Percentiles rank a stretch among this genome's conserved stretches.
Evolutionary conservation across 768 basidiomycete genomes (phyloP).

Genomic region (Baorangia bicolor): DNA sequence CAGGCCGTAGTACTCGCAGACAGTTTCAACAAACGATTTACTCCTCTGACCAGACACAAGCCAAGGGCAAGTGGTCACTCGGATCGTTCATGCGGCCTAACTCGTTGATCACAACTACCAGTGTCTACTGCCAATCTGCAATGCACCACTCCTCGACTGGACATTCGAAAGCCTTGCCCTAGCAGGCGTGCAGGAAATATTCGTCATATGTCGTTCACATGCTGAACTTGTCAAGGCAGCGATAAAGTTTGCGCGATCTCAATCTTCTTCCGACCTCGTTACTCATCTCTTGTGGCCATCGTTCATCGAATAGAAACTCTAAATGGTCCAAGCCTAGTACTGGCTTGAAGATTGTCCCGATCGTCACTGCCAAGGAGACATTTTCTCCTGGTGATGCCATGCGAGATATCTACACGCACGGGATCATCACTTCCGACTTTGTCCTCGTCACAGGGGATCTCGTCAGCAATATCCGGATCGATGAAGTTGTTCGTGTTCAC

Average conservation of each 20-base stretch:
- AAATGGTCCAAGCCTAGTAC: slow-evolving; percentile 82
- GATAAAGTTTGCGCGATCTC: slow-evolving; percentile 60
- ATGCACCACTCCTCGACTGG: slow-evolving; percentile 92
- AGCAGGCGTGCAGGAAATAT: slow-evolving; percentile 95
- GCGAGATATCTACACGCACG: slow-evolving; percentile 91
- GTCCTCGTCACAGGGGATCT: slow-evolving; percentile 90
- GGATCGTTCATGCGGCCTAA: slow-evolving; percentile 13
- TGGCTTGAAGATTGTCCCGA: slow-evolving; percentile 80
- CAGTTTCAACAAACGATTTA: slow-evolving; percentile 92
- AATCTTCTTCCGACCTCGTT: slow-evolving; percentile 8
- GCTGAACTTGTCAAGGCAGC: slow-evolving; percentile 81
- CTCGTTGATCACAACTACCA: slow-evolving; percentile 33
- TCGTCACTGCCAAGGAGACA: slow-evolving; percentile 82
- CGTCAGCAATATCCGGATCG: slow-evolving; percentile 89
- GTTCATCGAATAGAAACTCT: slow-evolving; percentile 53
- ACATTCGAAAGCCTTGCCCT: slow-evolving; percentile 93
- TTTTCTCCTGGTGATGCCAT: slow-evolving; percentile 90
- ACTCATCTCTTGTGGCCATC: slow-evolving; percentile 4
- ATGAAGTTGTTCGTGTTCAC: slow-evolving; percentile 85
- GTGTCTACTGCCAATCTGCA: slow-evolving; percentile 94
- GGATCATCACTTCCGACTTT: slow-evolving; percentile 87
- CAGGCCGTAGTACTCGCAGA: slow-evolving; percentile 97
- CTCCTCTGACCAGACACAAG: slow-evolving; percentile 83
- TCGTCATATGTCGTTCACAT: slow-evolving; percentile 92
- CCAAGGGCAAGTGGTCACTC: slow-evolving; percentile 64